These are phyloP conservation scores for Hibiscus syriacus DNA, from an alignment of 345 rosid genomes.

Conservation along the genomic window DNA sequence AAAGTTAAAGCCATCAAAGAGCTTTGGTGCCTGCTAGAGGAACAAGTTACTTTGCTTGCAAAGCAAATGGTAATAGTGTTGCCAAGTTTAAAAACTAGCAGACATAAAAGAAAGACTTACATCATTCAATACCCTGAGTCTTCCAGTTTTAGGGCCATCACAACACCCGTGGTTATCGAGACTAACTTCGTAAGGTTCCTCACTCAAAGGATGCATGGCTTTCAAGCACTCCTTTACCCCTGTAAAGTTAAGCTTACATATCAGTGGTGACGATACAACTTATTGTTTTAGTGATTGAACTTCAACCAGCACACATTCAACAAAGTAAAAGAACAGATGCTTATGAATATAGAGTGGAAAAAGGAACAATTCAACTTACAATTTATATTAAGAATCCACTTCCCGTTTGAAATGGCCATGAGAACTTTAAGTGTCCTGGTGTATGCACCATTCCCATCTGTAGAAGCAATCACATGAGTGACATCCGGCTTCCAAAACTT, in stretches of 20 bases:
- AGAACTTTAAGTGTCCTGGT: conserved; percentile 78
- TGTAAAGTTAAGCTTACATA: conserved; percentile 18
- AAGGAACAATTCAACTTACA: conserved; percentile 43
- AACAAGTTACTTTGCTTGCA: background rate
- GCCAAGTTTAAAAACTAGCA: background rate
- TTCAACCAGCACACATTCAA: background rate
- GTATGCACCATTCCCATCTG: conserved; percentile 63
- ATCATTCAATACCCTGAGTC: conserved; percentile 47
- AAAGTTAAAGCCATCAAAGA: conserved; percentile 54
- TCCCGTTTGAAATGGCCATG: conserved; percentile 72
- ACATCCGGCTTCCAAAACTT: conserved; percentile 71
- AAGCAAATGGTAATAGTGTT: background rate
- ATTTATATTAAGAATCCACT: conserved; percentile 65
- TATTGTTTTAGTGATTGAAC: background rate
- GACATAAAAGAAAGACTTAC: conserved; percentile 25
- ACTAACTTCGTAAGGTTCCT: conserved; percentile 67
- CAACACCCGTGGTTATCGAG: conserved; percentile 64
- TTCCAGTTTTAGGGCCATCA: conserved; percentile 66
- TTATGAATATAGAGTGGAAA: background rate
- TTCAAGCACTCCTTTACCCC: conserved; percentile 82
- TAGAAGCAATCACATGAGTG: conserved; percentile 83
- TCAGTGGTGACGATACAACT: background rate
- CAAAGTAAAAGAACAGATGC: background rate
- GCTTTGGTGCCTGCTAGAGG: conserved; percentile 54
- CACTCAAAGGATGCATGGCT: conserved; percentile 36